A percentile compares a stretch with the other conserved stretches of the same genome.
phyloP scores from a whole-genome alignment of 371 early-diverging fungal species.

The Entomophthora muscae region DNA sequence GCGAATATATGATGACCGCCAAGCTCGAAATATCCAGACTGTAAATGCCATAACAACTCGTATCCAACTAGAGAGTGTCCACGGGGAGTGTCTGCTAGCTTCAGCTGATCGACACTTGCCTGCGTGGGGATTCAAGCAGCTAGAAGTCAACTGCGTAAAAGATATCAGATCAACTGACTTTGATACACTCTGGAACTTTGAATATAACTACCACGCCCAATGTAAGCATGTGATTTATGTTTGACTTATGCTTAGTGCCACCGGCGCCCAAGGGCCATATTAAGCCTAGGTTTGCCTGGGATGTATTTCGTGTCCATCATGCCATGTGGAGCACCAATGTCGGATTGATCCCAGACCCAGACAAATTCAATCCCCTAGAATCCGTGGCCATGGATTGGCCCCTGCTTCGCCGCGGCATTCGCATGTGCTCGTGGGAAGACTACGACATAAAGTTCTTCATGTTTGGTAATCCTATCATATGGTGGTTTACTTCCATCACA shows the following conservation, averaged over 20 bases:
- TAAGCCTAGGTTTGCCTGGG: constrained; percentile 58
- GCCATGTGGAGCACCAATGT: constrained; percentile 98
- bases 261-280: constrained; percentile 27
- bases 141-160: constrained; percentile 81
- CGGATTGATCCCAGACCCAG: constrained; percentile 88
- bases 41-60: constrained; percentile 63
- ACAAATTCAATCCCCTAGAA: constrained; percentile 79
- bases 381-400: constrained; percentile 92
- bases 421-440: constrained; percentile 96
- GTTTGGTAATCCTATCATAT: constrained; percentile 89
- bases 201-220: constrained; percentile 18
- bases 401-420: constrained; percentile 72
- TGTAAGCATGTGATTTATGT: neutral
- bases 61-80: constrained; percentile 68
- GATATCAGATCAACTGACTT: constrained; percentile 32
- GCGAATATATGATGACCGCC: constrained; percentile 53
- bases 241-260: constrained; percentile 21
- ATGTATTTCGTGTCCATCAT: constrained; percentile 84
- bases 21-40: constrained; percentile 15
- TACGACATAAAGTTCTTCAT: constrained; percentile 81
- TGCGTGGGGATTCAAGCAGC: constrained; percentile 96
- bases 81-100: constrained; percentile 63
- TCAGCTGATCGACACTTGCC: constrained; percentile 70
- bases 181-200: constrained; percentile 90
- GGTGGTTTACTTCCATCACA: constrained; percentile 72